Evolutionary conservation across 2,329 filamentous ascomycete species (phyloP), one percentile per base, ranked within the genome.

Genomic region (Zymoseptoria pseudotritici): DNA sequence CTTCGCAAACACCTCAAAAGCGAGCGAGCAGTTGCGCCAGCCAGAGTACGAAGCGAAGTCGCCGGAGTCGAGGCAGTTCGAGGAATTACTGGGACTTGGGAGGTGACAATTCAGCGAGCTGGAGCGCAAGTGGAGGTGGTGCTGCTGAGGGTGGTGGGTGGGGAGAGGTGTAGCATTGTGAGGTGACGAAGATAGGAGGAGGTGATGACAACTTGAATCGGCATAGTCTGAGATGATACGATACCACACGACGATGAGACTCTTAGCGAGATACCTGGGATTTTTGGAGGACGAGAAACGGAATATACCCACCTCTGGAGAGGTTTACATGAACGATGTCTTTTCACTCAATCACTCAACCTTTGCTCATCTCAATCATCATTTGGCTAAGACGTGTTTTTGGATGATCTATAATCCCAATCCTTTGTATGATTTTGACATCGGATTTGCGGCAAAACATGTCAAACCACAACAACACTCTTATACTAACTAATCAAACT

Each of bases 71-170:
- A 54, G 69, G 63, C 5, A 92, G 89, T 52, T 90, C 86, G 53
- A 79, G 91, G 57, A 90, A 96, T 72, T 97, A 95, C 74, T 97
- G 92, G 92, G 92, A 96, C 73, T 84, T 96, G 65, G 90, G 90
- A 24, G 89, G 86, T 5, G 91, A 86, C 67, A 46, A 46, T 17
- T 46, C 36, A 3, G 36, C 36, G 17, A 46, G 36, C 13, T 46
- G 36, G 36, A 82, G 91, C 22, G 89, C 89, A 1, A 92, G 89
- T 58, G 88, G 88, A 3, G 76, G 77, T 21, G 71, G 70, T 56
- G 71, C 69, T 55, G 66, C 65, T 54, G 69, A 66, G 1, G 84
- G 89, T 80, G 89, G 89, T 17, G 86, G 83, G 66, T 94, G 90
- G 90, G 89, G 89, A 9, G 90, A 93, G 75, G 83, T 88, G 24